Evolutionary conservation across 1,139 yeast genomes (phyloP).

Genomic region (Meyerozyma athensensis): DNA sequence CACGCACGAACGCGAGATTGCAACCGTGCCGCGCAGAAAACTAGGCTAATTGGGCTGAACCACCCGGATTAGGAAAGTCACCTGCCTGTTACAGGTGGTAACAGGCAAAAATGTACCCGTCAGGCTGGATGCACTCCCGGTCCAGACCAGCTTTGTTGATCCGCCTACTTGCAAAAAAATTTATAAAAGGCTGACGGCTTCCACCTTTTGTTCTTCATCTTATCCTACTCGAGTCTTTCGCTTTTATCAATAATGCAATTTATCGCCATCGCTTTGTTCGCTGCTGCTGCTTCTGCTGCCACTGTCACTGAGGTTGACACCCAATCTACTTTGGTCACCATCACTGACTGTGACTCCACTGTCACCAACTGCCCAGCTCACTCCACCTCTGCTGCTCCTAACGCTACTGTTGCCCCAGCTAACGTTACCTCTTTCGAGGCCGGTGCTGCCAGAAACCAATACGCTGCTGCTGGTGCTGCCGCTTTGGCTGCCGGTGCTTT

Average conservation of each 20-base stretch:
- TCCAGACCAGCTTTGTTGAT: background rate
- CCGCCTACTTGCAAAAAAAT: background rate
- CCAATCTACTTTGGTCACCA: conserved; percentile 21
- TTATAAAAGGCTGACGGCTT: conserved; percentile 5
- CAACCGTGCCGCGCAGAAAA: background rate
- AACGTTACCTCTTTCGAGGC: conserved; percentile 18
- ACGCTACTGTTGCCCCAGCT: conserved; percentile 18
- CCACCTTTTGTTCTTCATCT: conserved; percentile 13
- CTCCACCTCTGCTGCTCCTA: conserved; percentile 19
- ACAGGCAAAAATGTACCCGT: background rate
- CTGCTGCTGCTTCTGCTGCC: conserved; percentile 20
- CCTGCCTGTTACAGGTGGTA: background rate
- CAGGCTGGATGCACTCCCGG: background rate
- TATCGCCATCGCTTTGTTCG: conserved; percentile 21
- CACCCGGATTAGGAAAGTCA: background rate
- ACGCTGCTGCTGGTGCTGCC: conserved; percentile 24
- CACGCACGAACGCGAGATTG: background rate
- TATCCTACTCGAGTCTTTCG: conserved; percentile 20
- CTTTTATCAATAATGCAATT: conserved; percentile 21
- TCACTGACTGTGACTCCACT: conserved; percentile 21
- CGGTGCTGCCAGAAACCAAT: conserved; percentile 18
- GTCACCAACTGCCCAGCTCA: conserved; percentile 25
- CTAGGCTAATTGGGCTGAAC: background rate
- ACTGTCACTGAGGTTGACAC: conserved; percentile 17
- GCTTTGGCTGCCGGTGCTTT: conserved; percentile 32